Percentiles rank a stretch among this genome's conserved stretches.
Conservation (phyloP, 2,329 filamentous ascomycete species). For the Penicillium freii region DNA sequence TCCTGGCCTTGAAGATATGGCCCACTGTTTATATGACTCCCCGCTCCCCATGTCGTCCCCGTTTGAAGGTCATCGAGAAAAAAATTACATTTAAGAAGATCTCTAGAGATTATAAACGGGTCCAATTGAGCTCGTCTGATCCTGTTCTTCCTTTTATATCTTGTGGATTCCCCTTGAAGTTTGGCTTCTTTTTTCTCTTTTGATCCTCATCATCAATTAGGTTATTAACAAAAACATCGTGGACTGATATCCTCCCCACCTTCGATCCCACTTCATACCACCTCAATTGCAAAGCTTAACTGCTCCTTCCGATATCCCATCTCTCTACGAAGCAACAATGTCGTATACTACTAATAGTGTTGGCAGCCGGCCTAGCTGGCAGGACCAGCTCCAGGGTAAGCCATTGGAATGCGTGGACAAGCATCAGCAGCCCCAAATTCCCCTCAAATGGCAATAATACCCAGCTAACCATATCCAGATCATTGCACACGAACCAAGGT, state of each 20-base stretch:
- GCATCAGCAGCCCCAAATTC: background rate
- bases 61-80: conserved; percentile 14
- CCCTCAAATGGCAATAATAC: conserved; percentile 1
- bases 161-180: background rate
- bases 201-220: conserved; percentile 5
- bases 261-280: conserved; percentile 13
- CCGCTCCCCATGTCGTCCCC: conserved; percentile 35
- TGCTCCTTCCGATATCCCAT: background rate
- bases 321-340: conserved; percentile 16
- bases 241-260: conserved; percentile 2
- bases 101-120: conserved; percentile 14
- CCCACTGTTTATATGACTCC: conserved; percentile 41
- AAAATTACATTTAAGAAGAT: conserved; percentile 13
- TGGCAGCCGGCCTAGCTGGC: conserved; percentile 47
- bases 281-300: conserved; percentile 3
- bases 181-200: conserved; percentile 13
- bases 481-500: conserved; percentile 57
- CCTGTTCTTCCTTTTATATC: conserved; percentile 14
- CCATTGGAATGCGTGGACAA: conserved; percentile 7
- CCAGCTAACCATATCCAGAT: conserved; percentile 44
- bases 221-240: conserved; percentile 2
- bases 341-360: conserved; percentile 21
- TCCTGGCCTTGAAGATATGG: conserved; percentile 27
- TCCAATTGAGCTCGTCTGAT: conserved; percentile 16
- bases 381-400: conserved; percentile 58